phyloP scores from a whole-genome alignment of 805 yeast species.

The Lipomyces anomalus region DNA sequence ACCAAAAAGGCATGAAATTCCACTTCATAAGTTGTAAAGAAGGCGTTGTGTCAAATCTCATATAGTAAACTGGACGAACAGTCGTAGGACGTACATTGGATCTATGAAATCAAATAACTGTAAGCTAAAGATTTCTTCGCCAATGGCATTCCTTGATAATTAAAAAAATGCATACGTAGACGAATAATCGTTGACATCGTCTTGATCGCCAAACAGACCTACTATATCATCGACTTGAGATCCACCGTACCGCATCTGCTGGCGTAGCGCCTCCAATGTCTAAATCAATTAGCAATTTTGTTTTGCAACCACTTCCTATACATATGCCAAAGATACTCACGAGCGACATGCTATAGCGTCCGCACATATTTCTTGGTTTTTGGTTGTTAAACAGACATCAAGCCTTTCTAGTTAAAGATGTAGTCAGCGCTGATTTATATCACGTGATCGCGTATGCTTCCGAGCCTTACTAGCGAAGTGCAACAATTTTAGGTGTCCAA shows the following conservation, averaged over 20 bases:
- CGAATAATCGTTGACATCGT: slow-evolving; percentile 4
- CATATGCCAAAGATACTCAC: slow-evolving; percentile 31
- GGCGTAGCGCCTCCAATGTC: slow-evolving; percentile 20
- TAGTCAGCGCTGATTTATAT: too few species aligned
- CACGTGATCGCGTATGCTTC: too few species aligned
- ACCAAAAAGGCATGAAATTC: slow-evolving; percentile 74
- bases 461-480: too few species aligned
- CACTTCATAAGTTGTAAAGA: slow-evolving; percentile 55
- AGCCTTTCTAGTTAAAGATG: too few species aligned
- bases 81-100: slow-evolving; percentile 18
- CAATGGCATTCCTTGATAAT: neutral
- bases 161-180: too few species aligned
- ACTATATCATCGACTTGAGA: slow-evolving; percentile 32
- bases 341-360: slow-evolving; percentile 49
- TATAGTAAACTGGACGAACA: slow-evolving; percentile 14
- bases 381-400: too few species aligned
- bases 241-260: slow-evolving; percentile 17
- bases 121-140: neutral
- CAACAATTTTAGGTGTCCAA: too few species aligned
- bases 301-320: neutral
- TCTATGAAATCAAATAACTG: neutral
- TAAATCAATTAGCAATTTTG: slow-evolving; percentile 3
- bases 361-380: slow-evolving; percentile 46
- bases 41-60: slow-evolving; percentile 16
- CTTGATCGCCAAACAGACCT: slow-evolving; percentile 28